Evolutionary conservation across 164 flowering plant species (phyloP), one percentile per base, ranked within the genome.

Genomic region (Vitis vinifera): DNA sequence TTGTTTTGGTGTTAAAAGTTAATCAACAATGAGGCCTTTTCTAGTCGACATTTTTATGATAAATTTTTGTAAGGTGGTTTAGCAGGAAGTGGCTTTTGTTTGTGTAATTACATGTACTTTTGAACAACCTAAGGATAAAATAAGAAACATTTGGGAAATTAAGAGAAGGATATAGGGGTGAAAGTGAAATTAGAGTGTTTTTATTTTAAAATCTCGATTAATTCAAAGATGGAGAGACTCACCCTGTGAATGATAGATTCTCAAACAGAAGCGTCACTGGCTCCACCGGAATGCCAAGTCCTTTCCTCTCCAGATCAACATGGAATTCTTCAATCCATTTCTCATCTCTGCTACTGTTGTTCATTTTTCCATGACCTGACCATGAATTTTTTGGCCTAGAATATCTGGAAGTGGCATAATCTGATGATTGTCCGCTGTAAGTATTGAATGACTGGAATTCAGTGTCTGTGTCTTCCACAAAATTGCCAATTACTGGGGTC

Each of bases 161-260:
- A 19, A 15, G 9, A 55, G 15, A 15, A n/a, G 15, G 59, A n/a
- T n/a, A 3, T 16, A 15, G 15, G 16, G 59, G 4, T 55, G 23
- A 55, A 8, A 55, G 4, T 55, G 23, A 55, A 8, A 55, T 55
- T 55, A 15, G 9, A 55, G 12, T 16, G 19, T 55, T 55, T 4
- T 15, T 4, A 19, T 55, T 55, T 55, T 55, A n/a, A 55, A 55
- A 15, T 55, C 59, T 55, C 17, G 16, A 15, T 15, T 16, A 16
- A 15, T 55, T 4, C 27, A 23, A 51, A 16, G 59, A 66, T 7
- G 50, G 50, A 8, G 4, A 13, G 50, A 16, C 74, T 8, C 14
- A 77, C 80, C 77, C 55, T 37, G 63, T 69, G 55, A 73, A 73
- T 62, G 74, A 66, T 44, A 77, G 51, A 66, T 73, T 68, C 52